Evolutionary conservation across 169 alveolate genomes (phyloP), one percentile per base, ranked within the genome.

Genomic region (Plasmodium vivax): DNA sequence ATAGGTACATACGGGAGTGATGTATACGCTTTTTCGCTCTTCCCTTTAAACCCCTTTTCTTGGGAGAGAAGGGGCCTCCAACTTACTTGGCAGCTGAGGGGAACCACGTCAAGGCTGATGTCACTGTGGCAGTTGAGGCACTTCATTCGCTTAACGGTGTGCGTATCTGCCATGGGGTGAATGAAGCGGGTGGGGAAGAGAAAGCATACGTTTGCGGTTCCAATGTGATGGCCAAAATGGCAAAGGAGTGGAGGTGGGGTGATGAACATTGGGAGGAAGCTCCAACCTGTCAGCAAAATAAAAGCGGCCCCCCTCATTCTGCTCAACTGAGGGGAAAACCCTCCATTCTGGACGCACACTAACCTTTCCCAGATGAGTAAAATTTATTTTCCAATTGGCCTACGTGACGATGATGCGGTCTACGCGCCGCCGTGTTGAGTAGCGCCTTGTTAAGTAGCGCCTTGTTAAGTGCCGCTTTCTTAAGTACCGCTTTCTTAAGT

Each of bases 41-140:
- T 56, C 8, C 73, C 30, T 23, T 23, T 23, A 23, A 23, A 4
- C 27, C 32, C n/a, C 4, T 19, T 32, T 27, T 34, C 23, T 51
- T 51, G 62, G 14, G 38, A 3, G 30, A 9, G 27, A 36, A 27
- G 2, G 81, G 68, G 19, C 38, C 47, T 34, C 1, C n/a, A 75
- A 54, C 79, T 34, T 45, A 88, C 94, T 23, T 88, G 75, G 34
- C 94, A 88, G 34, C 41, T 23, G 23, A 88, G 83, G 34, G 94
- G 88, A 7, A 88, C 94, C 6, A 23, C 27, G 23, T 88, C 91
- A 12, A 81, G 27, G 73, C 54, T 58, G 19, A 88, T 77, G 36
- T 79, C 68, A 34, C 41, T 23, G 58, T 79, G 51, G 51, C 94
- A 88, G 4, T 43, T 56, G 16, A 58, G n/a, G 10, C 94, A 88